Evolutionary conservation across 768 basidiomycete genomes (phyloP), one percentile per base, ranked within the genome.

Genomic region (Heimioporus sp.): DNA sequence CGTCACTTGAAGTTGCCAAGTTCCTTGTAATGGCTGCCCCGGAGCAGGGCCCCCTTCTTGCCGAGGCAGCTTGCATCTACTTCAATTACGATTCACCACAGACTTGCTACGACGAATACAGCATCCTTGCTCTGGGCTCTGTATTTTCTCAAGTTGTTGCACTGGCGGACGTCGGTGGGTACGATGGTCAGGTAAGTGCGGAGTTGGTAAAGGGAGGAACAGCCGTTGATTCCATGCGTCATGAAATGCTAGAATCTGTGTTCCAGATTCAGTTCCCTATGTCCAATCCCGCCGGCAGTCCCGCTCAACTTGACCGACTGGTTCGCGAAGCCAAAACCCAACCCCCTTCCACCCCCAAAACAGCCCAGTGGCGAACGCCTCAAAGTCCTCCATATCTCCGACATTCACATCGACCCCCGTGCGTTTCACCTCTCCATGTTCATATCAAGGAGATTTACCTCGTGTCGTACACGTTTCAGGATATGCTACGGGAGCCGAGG

Each of bases 401-500:
- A 80, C 55, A 66, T 74, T 44, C 79, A 79, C 50, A 62, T 80
- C 51, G 77, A 79, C 47, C 76, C 76, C 21, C 70, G 76, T 77
- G 60, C 43, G 74, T 58, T 58, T 32, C 3, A 1, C 6, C 16
- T 19, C 4, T 37, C 15, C 30, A 15, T 31, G 10, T 43, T 16
- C 17, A n/a, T 19, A n/a, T 3, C 28, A 28, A 32, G 43, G 21
- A 10, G 17, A 32, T 36, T 38, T 3, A 48, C 40, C 28, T 16
- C 10, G 24, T 7, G 16, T 37, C 50, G 3, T 24, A 38, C 38
- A 3, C 48, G 15, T 45, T 10, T 8, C 46, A 84, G 83, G 86
- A 17, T 87, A 81, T 49, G 73, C 81, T 9, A 86, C 79, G n/a
- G 81, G 83, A 13, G 65, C 82, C 8, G 85, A 87, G 67, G 84